A percentile compares a stretch with the other conserved stretches of the same genome.
Conservation (phyloP, 257 asterid genomes). For the Parsonsia alboflavescens region DNA sequence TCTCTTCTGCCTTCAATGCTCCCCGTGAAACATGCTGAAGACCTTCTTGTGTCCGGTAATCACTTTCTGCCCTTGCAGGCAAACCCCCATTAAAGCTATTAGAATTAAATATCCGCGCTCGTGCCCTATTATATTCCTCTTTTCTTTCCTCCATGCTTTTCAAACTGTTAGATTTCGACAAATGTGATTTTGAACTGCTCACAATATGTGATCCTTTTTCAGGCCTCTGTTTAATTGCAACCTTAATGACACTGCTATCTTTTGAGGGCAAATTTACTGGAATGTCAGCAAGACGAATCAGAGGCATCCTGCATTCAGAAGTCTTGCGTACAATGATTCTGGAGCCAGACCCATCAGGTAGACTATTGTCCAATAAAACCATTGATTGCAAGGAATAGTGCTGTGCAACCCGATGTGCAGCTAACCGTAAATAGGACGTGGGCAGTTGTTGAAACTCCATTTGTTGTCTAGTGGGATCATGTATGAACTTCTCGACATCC, state of each 20-base stretch:
- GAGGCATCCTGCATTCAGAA: constrained; percentile 58
- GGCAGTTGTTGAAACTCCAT: constrained; percentile 97
- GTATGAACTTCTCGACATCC: constrained; percentile 85
- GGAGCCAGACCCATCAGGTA: constrained; percentile 91
- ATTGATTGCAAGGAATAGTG: constrained; percentile 95
- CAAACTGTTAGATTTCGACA: constrained; percentile 57
- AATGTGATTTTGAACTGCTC: constrained; percentile 36
- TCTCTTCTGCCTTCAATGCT: constrained; percentile 50
- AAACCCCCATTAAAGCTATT: constrained; percentile 54
- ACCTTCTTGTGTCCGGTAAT: constrained; percentile 53
- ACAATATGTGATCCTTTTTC: constrained; percentile 55
- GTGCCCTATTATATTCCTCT: constrained; percentile 94
- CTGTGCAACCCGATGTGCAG: constrained; percentile 99
- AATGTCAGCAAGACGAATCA: constrained; percentile 54
- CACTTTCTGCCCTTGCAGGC: constrained; percentile 53
- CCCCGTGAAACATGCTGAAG: constrained; percentile 51
- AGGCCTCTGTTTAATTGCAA: constrained; percentile 92
- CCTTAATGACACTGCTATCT: constrained; percentile 29
- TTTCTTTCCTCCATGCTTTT: constrained; percentile 97
- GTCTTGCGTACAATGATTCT: constrained; percentile 79
- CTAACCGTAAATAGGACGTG: constrained; percentile 93
- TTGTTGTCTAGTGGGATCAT: constrained; percentile 78
- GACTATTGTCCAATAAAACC: constrained; percentile 85
- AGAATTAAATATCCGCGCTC: constrained; percentile 92
- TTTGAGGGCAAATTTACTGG: constrained; percentile 44